Evolutionary conservation across 2,329 filamentous ascomycete genomes (phyloP).

Genomic region (Diaporthe longicolla): DNA sequence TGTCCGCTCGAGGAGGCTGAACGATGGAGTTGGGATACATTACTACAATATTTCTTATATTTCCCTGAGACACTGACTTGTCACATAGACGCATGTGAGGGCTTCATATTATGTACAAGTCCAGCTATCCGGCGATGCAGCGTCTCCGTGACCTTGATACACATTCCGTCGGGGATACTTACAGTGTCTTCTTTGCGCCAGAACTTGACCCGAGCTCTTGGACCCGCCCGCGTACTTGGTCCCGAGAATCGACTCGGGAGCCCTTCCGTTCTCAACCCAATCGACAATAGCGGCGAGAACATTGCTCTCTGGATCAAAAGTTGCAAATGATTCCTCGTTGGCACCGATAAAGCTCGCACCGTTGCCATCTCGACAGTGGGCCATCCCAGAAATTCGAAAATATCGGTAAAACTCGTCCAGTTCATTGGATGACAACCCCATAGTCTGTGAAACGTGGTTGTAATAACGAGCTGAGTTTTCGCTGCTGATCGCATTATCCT

Average conservation of each 20-base stretch:
- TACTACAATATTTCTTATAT: no score
- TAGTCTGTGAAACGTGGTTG: slow-evolving; percentile 59
- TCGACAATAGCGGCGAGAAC: slow-evolving; percentile 60
- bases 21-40: no score
- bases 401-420: slow-evolving; percentile 63
- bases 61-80: no score
- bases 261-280: slow-evolving; percentile 60
- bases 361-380: slow-evolving; percentile 62
- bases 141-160: slow-evolving; percentile 49
- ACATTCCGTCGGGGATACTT: slow-evolving; percentile 53
- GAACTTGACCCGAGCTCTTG: slow-evolving; percentile 45
- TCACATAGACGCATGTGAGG: no score
- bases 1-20: no score
- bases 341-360: slow-evolving; percentile 55
- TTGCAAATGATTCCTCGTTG: slow-evolving; percentile 46
- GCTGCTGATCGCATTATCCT: slow-evolving; percentile 59
- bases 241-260: slow-evolving; percentile 56
- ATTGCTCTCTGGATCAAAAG: slow-evolving; percentile 55
- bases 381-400: slow-evolving; percentile 67
- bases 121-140: slow-evolving; percentile 49
- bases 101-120: slow-evolving; percentile 44
- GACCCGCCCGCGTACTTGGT: slow-evolving; percentile 51
- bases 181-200: slow-evolving; percentile 53
- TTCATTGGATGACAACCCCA: slow-evolving; percentile 51
- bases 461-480: slow-evolving; percentile 64